Conservation (phyloP, 116 monocot species). For the Posidonia oceanica region DNA sequence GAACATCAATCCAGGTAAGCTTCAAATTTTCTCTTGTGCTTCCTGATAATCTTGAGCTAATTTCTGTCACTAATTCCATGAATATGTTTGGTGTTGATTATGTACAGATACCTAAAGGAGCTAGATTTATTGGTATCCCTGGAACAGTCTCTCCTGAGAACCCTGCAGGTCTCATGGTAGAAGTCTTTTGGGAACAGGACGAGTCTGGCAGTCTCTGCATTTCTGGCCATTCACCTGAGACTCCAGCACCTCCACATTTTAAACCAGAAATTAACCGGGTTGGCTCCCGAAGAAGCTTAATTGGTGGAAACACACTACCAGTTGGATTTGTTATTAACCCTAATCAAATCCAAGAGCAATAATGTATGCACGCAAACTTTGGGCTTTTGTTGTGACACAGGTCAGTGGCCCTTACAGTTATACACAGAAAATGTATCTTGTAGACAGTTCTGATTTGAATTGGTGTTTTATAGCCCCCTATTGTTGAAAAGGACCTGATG, state of each 20-base stretch:
- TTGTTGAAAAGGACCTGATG: too few species aligned
- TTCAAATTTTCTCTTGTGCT: too few species aligned
- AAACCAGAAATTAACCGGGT: constrained; percentile 9
- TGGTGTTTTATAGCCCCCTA: background rate
- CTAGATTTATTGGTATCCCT: constrained; percentile 67
- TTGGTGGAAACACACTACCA: background rate
- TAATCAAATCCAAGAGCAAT: constrained; percentile 17
- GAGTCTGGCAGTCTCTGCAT: constrained; percentile 71
- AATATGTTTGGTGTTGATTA: background rate
- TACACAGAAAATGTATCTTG: background rate
- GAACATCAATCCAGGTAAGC: constrained; percentile 63
- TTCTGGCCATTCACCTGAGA: constrained; percentile 65
- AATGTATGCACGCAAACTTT: background rate
- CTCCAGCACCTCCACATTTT: constrained; percentile 38
- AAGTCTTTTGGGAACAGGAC: constrained; percentile 86
- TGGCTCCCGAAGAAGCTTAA: constrained; percentile 9
- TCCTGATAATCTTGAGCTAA: background rate
- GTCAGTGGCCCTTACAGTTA: background rate
- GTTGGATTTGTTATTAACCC: constrained; percentile 52
- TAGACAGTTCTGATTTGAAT: background rate
- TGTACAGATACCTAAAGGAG: constrained; percentile 79
- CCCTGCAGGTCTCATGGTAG: constrained; percentile 82
- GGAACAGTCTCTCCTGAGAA: constrained; percentile 53
- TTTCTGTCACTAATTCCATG: background rate
- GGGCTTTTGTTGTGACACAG: background rate